Evolutionary conservation across 2,329 filamentous ascomycete species (phyloP).

Genomic region (Botrytis byssoidea): DNA sequence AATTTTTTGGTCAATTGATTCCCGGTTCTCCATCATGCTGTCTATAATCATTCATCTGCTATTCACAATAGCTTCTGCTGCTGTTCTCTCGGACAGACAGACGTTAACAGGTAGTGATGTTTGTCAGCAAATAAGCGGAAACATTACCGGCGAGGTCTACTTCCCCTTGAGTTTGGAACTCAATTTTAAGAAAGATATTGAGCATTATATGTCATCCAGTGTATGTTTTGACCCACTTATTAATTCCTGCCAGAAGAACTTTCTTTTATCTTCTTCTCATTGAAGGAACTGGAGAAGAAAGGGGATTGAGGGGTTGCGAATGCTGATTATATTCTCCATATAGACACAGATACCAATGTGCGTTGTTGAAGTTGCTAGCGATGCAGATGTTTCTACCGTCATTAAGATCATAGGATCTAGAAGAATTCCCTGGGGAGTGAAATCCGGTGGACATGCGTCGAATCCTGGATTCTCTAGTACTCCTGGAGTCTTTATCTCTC

Average conservation of each 20-base stretch:
- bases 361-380: slow-evolving; percentile 33
- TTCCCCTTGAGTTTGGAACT: not conserved
- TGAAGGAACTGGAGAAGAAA: not conserved
- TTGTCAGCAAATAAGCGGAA: slow-evolving; percentile 12
- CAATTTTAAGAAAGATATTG: slow-evolving; percentile 23
- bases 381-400: slow-evolving; percentile 32
- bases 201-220: slow-evolving; percentile 38
- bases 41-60: not conserved
- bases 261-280: not conserved
- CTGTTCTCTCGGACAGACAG: not conserved
- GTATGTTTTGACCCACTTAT: not conserved
- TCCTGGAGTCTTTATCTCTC: slow-evolving; percentile 31
- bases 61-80: not conserved
- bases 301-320: not conserved
- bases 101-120: slow-evolving; percentile 1
- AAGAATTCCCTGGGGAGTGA: slow-evolving; percentile 40
- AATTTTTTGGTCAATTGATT: not conserved
- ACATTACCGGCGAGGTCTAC: slow-evolving; percentile 11
- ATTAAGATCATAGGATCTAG: slow-evolving; percentile 32
- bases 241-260: not conserved
- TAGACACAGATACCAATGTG: slow-evolving; percentile 31
- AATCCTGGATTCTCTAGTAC: slow-evolving; percentile 30
- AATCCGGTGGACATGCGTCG: slow-evolving; percentile 42
- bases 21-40: not conserved
- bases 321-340: not conserved